A percentile compares a stretch with the other conserved stretches of the same genome.
Conservation (phyloP, 805 yeast genomes). For the Starmerella powellii region DNA sequence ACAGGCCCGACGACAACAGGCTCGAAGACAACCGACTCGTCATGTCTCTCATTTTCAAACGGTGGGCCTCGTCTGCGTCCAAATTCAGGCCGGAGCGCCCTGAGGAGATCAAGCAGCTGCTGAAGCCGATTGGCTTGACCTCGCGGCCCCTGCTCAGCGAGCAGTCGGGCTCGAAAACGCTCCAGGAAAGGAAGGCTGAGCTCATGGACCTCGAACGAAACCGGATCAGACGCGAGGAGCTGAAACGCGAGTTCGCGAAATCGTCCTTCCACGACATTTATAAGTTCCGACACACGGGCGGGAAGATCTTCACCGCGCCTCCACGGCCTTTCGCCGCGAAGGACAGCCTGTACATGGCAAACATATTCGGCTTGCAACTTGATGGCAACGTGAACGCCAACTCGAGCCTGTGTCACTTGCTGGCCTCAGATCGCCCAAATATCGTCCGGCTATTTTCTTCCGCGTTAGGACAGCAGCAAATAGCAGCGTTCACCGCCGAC, state of each 20-base stretch:
- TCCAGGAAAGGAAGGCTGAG: constrained; percentile 35
- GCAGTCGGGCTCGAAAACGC: constrained; percentile 32
- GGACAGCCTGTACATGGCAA: constrained; percentile 71
- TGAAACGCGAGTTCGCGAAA: constrained; percentile 51
- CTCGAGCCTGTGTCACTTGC: constrained; percentile 4
- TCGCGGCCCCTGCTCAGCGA: constrained; percentile 31
- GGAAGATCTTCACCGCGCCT: constrained; percentile 77
- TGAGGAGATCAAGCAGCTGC: constrained; percentile 23
- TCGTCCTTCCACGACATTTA: constrained; percentile 58
- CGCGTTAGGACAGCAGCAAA: constrained; percentile 56
- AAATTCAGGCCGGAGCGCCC: constrained; percentile 22
- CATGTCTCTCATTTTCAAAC: constrained; percentile 5
- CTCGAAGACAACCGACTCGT: too few species aligned
- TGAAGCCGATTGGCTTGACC: constrained; percentile 39
- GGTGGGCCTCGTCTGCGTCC: constrained; percentile 12
- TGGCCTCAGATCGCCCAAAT: constrained; percentile 35
- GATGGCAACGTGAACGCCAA: constrained; percentile 25
- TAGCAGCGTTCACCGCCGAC: constrained; percentile 45
- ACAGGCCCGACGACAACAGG: too few species aligned
- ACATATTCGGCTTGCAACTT: constrained; percentile 49
- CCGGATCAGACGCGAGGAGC: constrained; percentile 37
- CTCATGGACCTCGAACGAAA: constrained; percentile 41
- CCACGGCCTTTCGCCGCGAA: constrained; percentile 62
- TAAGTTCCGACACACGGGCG: constrained; percentile 59
- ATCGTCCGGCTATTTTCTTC: constrained; percentile 56